Conservation (phyloP, 495 filamentous ascomycete species). For the Talaromyces wortmannii region DNA sequence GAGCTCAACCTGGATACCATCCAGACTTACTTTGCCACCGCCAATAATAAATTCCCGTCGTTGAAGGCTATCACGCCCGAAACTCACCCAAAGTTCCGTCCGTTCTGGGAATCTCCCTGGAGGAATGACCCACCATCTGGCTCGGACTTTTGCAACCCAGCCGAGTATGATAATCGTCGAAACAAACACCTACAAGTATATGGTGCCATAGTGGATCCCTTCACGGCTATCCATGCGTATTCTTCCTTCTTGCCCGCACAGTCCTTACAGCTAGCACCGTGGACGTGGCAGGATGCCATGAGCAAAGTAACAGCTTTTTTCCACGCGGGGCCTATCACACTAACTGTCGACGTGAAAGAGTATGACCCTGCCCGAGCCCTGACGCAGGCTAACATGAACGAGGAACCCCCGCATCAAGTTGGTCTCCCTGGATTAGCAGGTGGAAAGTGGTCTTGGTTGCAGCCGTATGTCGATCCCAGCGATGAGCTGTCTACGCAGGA, state of each 20-base stretch:
- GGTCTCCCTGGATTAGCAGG: conserved; percentile 12
- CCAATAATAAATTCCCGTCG: conserved; percentile 12
- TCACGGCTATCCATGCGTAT: conserved; percentile 31
- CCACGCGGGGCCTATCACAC: conserved; percentile 29
- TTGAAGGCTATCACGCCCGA: conserved; percentile 16
- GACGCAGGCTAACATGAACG: too few relatives aligned
- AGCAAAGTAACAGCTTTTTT: conserved; percentile 41
- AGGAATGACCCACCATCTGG: too few relatives aligned
- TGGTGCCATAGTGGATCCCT: conserved; percentile 39
- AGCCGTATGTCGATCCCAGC: conserved; percentile 25
- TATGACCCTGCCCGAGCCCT: not conserved
- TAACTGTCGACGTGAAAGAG: conserved; percentile 18
- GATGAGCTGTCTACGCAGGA: not conserved
- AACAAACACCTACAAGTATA: conserved; percentile 14
- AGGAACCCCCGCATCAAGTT: not conserved
- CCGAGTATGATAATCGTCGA: conserved; percentile 1
- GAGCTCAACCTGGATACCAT: conserved; percentile 25
- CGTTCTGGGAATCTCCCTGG: too few relatives aligned
- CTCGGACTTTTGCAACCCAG: too few relatives aligned
- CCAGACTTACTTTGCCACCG: too few relatives aligned
- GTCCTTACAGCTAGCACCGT: conserved; percentile 31
- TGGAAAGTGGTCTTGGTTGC: conserved; percentile 38
- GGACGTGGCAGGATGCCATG: conserved; percentile 36
- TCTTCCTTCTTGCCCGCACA: conserved; percentile 24
- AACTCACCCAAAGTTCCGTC: too few relatives aligned